These are phyloP conservation scores for Spinellus fusiger DNA, from an alignment of 192 early-diverging fungal species.

Conservation along the genomic window DNA sequence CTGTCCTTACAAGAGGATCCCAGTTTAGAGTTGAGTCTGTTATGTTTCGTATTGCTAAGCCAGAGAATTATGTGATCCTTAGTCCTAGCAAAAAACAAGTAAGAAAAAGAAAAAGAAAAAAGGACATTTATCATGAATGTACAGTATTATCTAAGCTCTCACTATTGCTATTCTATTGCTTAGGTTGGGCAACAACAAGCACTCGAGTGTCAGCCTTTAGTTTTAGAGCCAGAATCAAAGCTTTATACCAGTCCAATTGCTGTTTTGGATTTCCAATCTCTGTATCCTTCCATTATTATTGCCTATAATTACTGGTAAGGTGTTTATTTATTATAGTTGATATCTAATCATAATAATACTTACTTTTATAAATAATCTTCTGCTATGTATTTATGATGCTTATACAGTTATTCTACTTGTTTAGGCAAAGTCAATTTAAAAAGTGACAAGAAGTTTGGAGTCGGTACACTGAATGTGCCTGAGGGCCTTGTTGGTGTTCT, in stretches of 20 bases:
- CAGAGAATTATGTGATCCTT: constrained; percentile 75
- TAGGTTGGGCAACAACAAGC: constrained; percentile 67
- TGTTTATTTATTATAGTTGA: constrained; percentile 3
- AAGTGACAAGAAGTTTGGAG: constrained; percentile 53
- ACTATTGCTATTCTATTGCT: background rate
- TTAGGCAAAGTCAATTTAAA: constrained; percentile 54
- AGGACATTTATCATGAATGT: background rate
- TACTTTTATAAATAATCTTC: background rate
- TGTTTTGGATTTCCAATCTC: constrained; percentile 89
- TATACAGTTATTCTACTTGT: constrained; percentile 72
- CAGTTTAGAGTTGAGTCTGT: constrained; percentile 91
- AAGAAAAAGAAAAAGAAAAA: background rate
- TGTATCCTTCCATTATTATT: constrained; percentile 95
- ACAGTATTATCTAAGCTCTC: too few species aligned
- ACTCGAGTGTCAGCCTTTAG: constrained; percentile 81
- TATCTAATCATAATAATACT: background rate
- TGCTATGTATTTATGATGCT: background rate
- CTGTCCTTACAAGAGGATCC: constrained; percentile 83
- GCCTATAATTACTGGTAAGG: constrained; percentile 86
- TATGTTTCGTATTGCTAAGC: constrained; percentile 63
- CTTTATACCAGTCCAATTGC: constrained; percentile 83
- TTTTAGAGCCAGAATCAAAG: constrained; percentile 78
- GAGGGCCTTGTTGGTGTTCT: constrained; percentile 53
- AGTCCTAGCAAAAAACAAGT: constrained; percentile 68
- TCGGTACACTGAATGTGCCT: constrained; percentile 52